phyloP scores from a whole-genome alignment of 306 rosid species.

The Castanea sativa region DNA sequence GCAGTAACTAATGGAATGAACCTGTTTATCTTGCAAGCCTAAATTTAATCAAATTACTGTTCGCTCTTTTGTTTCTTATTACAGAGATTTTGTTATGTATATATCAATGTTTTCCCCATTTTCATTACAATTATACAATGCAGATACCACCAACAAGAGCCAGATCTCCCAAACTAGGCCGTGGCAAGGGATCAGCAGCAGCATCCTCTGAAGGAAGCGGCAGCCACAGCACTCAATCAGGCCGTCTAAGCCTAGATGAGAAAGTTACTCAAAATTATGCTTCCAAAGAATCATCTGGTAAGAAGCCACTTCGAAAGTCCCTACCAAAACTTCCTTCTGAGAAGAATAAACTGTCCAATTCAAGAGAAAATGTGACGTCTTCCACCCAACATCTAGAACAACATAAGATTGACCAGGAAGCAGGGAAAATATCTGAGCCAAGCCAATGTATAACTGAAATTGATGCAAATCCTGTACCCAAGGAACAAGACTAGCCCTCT shows the following conservation, averaged over 20 bases:
- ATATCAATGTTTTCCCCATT: neutral
- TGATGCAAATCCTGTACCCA: neutral
- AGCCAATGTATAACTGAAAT: slow-evolving; percentile 26
- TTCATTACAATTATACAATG: neutral
- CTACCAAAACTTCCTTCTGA: slow-evolving; percentile 79
- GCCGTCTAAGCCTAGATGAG: slow-evolving; percentile 68
- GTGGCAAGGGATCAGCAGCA: slow-evolving; percentile 53
- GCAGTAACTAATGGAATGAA: no score
- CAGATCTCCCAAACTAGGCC: slow-evolving; percentile 96
- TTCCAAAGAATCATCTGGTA: slow-evolving; percentile 41
- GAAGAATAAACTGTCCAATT: slow-evolving; percentile 39
- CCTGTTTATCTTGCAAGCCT: neutral
- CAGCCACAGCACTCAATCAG: slow-evolving; percentile 33
- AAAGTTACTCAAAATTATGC: slow-evolving; percentile 46
- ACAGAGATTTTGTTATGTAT: neutral
- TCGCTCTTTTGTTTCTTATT: neutral
- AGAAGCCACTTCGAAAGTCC: slow-evolving; percentile 84
- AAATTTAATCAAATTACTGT: neutral
- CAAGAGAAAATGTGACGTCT: slow-evolving; percentile 35
- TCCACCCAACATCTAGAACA: neutral
- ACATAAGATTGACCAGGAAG: slow-evolving; percentile 20
- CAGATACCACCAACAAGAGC: slow-evolving; percentile 96
- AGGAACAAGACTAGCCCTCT: no score
- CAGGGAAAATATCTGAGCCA: slow-evolving; percentile 28
- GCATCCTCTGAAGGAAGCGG: slow-evolving; percentile 39